Percentiles rank a stretch among this genome's conserved stretches.
Conservation (phyloP, 441 rosid genomes). For the Lepidium campestre region DNA sequence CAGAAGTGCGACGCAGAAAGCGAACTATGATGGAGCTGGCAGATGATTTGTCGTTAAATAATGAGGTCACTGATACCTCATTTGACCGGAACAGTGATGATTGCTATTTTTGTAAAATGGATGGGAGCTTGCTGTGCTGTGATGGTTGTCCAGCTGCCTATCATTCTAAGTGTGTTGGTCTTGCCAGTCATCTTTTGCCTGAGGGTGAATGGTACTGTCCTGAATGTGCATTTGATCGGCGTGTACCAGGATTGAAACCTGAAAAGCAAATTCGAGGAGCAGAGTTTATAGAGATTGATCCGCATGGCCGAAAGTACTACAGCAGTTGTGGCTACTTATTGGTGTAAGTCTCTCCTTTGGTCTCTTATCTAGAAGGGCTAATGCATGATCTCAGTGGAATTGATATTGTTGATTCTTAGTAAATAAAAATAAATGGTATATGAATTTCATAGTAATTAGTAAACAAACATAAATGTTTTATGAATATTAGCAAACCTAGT, state of each 20-base stretch:
- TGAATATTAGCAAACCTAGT: not conserved
- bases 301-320: constrained; percentile 54
- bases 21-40: constrained; percentile 32
- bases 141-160: constrained; percentile 85
- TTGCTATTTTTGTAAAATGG: constrained; percentile 75
- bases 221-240: constrained; percentile 53
- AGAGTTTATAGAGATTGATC: constrained; percentile 54
- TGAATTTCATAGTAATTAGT: too few species aligned
- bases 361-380: constrained; percentile 7
- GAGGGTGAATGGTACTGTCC: constrained; percentile 80
- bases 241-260: constrained; percentile 38
- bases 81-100: constrained; percentile 63
- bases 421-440: too few species aligned
- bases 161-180: constrained; percentile 73
- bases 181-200: constrained; percentile 58
- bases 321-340: constrained; percentile 61
- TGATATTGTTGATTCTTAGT: constrained; percentile 4
- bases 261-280: constrained; percentile 57
- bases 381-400: constrained; percentile 12
- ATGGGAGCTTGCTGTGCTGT: constrained; percentile 66
- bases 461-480: not conserved
- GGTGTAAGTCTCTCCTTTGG: constrained; percentile 55
- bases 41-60: constrained; percentile 35
- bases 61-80: constrained; percentile 38
- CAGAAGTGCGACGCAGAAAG: constrained; percentile 45